phyloP scores from a whole-genome alignment of 108 stramenopile genomes.

The Aurantiochytrium sp. region DNA sequence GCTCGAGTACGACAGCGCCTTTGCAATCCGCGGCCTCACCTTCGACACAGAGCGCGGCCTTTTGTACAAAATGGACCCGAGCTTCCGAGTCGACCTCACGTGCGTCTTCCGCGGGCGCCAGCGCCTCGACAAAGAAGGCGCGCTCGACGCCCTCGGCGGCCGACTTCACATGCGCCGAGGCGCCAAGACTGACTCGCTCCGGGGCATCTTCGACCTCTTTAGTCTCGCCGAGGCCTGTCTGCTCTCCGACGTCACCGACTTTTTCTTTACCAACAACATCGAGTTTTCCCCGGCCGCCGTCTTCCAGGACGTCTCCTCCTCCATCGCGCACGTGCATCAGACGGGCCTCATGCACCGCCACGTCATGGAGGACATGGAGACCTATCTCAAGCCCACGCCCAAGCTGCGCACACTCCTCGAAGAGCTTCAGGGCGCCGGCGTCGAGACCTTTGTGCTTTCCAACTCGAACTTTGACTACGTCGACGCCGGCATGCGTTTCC shows the following conservation, averaged over 20 bases:
- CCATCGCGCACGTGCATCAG: slow-evolving; percentile 81
- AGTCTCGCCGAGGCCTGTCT: slow-evolving; percentile 90
- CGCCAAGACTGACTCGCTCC: slow-evolving; percentile 67
- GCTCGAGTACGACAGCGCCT: slow-evolving; percentile 70
- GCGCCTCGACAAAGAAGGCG: slow-evolving; percentile 61
- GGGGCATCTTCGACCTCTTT: slow-evolving; percentile 89
- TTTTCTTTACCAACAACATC: slow-evolving; percentile 72
- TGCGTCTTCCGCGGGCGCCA: slow-evolving; percentile 74
- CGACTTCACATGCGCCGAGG: slow-evolving; percentile 67
- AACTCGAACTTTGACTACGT: slow-evolving; percentile 89
- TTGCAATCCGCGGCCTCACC: slow-evolving; percentile 84
- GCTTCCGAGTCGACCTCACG: slow-evolving; percentile 84
- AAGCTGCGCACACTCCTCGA: slow-evolving; percentile 68
- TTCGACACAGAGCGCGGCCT: slow-evolving; percentile 88
- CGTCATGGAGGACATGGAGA: slow-evolving; percentile 70
- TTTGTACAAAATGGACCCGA: slow-evolving; percentile 87
- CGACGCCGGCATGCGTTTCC: slow-evolving; percentile 84
- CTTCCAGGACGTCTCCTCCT: slow-evolving; percentile 76
- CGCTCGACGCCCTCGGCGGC: slow-evolving; percentile 77
- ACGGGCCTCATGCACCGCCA: slow-evolving; percentile 83
- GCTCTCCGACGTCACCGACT: slow-evolving; percentile 88
- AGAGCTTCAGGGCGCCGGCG: slow-evolving; percentile 52
- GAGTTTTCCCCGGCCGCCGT: slow-evolving; percentile 69
- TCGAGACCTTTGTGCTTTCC: slow-evolving; percentile 42
- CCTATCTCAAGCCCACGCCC: slow-evolving; percentile 70